These are phyloP conservation scores for Nakaseomyces uthaithaninus DNA, from an alignment of 1,139 yeast species.

Conservation along the genomic window DNA sequence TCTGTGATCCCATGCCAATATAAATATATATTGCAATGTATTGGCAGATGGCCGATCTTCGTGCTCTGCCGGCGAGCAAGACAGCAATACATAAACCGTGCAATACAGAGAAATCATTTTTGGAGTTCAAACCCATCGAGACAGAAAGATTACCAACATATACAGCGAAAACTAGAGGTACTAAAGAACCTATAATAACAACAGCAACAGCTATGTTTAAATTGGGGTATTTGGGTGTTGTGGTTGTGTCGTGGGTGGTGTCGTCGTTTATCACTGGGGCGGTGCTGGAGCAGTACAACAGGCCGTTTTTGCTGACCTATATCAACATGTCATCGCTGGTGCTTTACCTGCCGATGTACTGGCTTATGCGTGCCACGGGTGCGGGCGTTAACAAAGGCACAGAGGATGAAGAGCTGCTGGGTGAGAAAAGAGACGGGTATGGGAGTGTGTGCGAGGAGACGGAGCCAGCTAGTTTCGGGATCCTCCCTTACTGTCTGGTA, in stretches of 20 bases:
- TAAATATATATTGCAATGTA: no score
- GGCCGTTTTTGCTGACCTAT: slow-evolving; percentile 87
- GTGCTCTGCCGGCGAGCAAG: no score
- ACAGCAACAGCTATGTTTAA: not conserved
- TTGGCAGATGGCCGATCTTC: no score
- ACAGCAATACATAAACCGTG: no score
- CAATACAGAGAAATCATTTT: no score
- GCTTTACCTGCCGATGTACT: slow-evolving; percentile 43
- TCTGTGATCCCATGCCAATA: no score
- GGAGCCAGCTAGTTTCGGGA: slow-evolving; percentile 12
- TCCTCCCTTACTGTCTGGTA: slow-evolving; percentile 46
- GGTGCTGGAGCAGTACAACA: slow-evolving; percentile 63
- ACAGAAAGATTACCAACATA: no score
- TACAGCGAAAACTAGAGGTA: not conserved
- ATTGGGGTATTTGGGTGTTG: slow-evolving; percentile 40
- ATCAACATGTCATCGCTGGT: slow-evolving; percentile 75
- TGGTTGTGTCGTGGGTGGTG: slow-evolving; percentile 75
- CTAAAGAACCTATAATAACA: not conserved
- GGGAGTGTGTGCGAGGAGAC: slow-evolving; percentile 12
- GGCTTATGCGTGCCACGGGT: slow-evolving; percentile 43
- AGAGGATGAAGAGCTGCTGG: slow-evolving; percentile 26
- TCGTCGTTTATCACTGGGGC: slow-evolving; percentile 72
- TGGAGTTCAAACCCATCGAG: no score
- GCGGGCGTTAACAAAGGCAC: slow-evolving; percentile 23
- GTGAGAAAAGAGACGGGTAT: slow-evolving; percentile 14